Evolutionary conservation across 495 filamentous ascomycete species (phyloP), one percentile per base, ranked within the genome.

Genomic region (Penicillium riverlandense): DNA sequence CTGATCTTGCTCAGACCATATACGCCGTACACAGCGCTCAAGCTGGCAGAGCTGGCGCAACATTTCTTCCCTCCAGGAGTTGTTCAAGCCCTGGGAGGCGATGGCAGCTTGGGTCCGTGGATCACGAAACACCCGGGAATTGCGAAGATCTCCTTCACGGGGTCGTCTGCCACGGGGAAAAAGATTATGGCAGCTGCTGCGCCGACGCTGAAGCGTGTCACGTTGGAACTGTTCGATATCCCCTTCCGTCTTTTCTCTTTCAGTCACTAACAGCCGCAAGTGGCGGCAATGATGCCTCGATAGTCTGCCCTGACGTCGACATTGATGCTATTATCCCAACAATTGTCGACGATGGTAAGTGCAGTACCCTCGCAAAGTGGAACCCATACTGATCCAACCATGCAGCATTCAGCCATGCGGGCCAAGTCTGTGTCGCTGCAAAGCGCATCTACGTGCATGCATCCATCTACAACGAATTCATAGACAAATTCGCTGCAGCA

Each of bases 381-480:
- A 78, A 0, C 76, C 76, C 2, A 54, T 76, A 40, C 67, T 78
- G 2, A 72, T 72, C 8, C 61, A 61, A 41, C 71, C 74, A 37
- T 68, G 66, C 8, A 75, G 81, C 43, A 29, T 16, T 4, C 32
- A 72, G 76, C 54, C 77, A 79, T 55, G 71, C 70, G 0, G 80
- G 80, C 10, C 78, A 83, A 53, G 65, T 76, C 2, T 80, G 76
- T 52, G 58, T 77, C 10, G 67, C 66, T 7, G 62, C 67, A 11
- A 82, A 83, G 62, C 69, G 81, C 27, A 66, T 85, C 47, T 84
- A 83, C 54, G 73, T 85, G 38, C 81, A 85, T 60, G 69, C 80
- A 44, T 61, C 57, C 32, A 77, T 84, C 45, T 84, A 82, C 57
- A 67, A 79, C 14, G 54, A 62, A 29, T 83, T 84, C 58, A 53